Base-by-base conservation (phyloP, 1,139 yeast genomes). In the Suhomyces terraborum region DNA sequence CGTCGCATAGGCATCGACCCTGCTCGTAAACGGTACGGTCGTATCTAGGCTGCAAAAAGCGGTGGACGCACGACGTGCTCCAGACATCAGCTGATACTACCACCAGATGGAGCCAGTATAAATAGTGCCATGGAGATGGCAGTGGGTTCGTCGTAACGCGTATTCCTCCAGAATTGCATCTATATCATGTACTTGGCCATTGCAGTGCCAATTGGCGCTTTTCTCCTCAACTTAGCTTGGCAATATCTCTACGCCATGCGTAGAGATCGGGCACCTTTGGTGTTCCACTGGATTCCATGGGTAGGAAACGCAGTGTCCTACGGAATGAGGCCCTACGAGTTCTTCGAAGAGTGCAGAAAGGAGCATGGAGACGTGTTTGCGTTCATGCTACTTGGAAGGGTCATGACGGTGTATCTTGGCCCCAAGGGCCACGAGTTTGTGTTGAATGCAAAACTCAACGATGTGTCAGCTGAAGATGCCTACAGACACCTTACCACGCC, bases 391-490 rank as follows among this genome's bases (percentile, higher is more conserved):
- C 75, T 91, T 53, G 98, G 98, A 44, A 84, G 81, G 57, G 84
- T 83, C 38, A 88, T 93, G 96, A 91, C 97, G 6, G 98, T 93
- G 42, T 89, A 88, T 60, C 71, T 93, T 52, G 98, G 98, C 35
- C 97, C 98, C 53, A 86, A 86, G 65, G 98, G 98, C 48, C 97
- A 93, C 64, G 98, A 93, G 63, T 89, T 93, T 63, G 89, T 91
- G 36, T 81, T 93, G 55, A 93, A 93, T 66, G 89, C 96, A 33
- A 89, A 87, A 64, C 75, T 87, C 43, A 80, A 83, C 22, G 95
- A 88, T 55, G 98, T 91, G 23, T 84, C 93, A 42, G 98, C 98
- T 38, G 98, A 93, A 64, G 98, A 84, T 38, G 98, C 98, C 23
- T 93, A 93, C 67, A 77, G 82, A 46, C 96, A 89, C 61, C 77